Evolutionary conservation across 192 early-diverging fungal genomes (phyloP).

Genomic region (Chytriomyces confervae): DNA sequence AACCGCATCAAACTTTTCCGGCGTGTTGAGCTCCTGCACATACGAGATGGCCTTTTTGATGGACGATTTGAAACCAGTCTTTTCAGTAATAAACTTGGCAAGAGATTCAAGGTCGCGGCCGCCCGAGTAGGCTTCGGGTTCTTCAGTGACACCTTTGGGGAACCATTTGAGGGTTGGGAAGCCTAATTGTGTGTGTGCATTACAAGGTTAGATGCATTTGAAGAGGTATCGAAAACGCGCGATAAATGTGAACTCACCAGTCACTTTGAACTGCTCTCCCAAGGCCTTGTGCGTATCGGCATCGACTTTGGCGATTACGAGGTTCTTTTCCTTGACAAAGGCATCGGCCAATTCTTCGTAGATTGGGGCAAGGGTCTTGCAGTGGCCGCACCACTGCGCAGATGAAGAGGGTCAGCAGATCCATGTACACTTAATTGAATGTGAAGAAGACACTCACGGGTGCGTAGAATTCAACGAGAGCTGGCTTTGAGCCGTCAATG

Average conservation of each 20-base stretch:
- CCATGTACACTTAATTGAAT: too few species aligned
- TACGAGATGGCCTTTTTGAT: conserved; percentile 74
- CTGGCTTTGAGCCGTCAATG: conserved; percentile 76
- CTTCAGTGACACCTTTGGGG: conserved; percentile 75
- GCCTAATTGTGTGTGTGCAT: conserved; percentile 37
- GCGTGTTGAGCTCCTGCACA: conserved; percentile 72
- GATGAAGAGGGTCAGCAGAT: too few species aligned
- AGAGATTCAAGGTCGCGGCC: conserved; percentile 87
- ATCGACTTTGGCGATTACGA: conserved; percentile 82
- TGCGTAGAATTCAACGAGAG: conserved; percentile 88
- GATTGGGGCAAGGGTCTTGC: conserved; percentile 61
- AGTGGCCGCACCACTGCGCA: conserved; percentile 75
- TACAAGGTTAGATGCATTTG: too few species aligned
- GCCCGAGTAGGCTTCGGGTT: conserved; percentile 78
- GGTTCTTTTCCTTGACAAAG: conserved; percentile 72
- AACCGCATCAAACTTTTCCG: conserved; percentile 74
- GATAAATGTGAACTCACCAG: not conserved
- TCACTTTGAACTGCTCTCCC: conserved; percentile 75
- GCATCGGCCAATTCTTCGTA: conserved; percentile 84
- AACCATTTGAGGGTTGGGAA: conserved; percentile 96
- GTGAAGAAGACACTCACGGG: conserved; percentile 52
- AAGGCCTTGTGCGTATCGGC: conserved; percentile 84
- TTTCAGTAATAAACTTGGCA: conserved; percentile 75
- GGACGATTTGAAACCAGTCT: conserved; percentile 73
- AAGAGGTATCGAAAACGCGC: too few species aligned